Conservation (phyloP, 2,329 filamentous ascomycete genomes). For the Xylariaceae sp. region DNA sequence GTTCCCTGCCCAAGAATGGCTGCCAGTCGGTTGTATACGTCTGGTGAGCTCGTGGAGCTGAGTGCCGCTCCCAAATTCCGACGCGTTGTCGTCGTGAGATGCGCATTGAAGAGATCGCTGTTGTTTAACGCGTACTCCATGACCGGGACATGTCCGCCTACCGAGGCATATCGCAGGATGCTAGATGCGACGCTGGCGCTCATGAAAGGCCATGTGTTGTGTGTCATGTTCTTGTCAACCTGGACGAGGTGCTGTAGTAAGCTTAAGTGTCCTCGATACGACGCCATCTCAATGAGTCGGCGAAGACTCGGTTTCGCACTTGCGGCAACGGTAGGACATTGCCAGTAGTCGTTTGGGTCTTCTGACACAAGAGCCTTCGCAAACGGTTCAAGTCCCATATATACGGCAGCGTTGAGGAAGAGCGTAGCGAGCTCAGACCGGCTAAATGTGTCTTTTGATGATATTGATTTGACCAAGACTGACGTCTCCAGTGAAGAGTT, state of each 20-base stretch:
- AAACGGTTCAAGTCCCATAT: slow-evolving; percentile 28
- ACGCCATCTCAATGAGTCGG: slow-evolving; percentile 28
- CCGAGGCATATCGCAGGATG: slow-evolving; percentile 25
- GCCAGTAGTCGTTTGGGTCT: slow-evolving; percentile 30
- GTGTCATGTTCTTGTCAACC: slow-evolving; percentile 23
- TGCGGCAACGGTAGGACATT: slow-evolving; percentile 27
- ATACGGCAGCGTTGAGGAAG: slow-evolving; percentile 30
- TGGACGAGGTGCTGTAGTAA: slow-evolving; percentile 26
- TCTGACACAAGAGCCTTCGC: slow-evolving; percentile 29
- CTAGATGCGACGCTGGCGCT: slow-evolving; percentile 24
- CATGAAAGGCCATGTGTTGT: slow-evolving; percentile 21
- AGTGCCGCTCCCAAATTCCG: slow-evolving; percentile 23
- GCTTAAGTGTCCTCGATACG: slow-evolving; percentile 25
- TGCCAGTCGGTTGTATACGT: slow-evolving; percentile 8
- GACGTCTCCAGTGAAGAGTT: slow-evolving; percentile 28
- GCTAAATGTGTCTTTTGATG: slow-evolving; percentile 23
- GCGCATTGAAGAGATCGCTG: slow-evolving; percentile 21
- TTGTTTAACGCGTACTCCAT: slow-evolving; percentile 27
- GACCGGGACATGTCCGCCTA: slow-evolving; percentile 15
- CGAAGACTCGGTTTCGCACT: slow-evolving; percentile 27
- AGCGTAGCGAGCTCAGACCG: slow-evolving; percentile 25
- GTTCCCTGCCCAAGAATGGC: slow-evolving; percentile 15
- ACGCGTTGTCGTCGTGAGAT: slow-evolving; percentile 21
- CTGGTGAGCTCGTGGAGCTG: slow-evolving; percentile 14
- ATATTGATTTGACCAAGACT: slow-evolving; percentile 21